phyloP scores from a whole-genome alignment of 257 asterid genomes.

The Solanum pimpinellifolium region DNA sequence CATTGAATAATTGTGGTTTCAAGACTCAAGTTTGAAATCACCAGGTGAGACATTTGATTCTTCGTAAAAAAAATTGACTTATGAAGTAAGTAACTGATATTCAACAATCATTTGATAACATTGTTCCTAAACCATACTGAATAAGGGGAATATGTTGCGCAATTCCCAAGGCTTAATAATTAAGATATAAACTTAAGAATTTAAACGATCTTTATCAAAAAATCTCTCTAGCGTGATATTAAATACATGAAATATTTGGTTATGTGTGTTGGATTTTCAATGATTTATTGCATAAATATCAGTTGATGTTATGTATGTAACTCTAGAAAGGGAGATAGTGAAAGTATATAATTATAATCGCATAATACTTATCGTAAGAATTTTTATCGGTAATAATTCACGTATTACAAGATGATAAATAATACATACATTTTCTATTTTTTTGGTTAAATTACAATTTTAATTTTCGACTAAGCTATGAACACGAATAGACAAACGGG shows the following conservation, averaged over 20 bases:
- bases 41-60: rapidly evolving
- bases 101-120: too few species aligned
- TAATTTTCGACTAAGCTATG: neutral
- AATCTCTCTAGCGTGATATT: neutral
- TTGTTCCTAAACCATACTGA: too few species aligned
- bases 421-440: neutral
- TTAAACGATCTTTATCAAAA: neutral
- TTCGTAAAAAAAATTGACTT: rapidly evolving
- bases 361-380: neutral
- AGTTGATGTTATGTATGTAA: neutral
- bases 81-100: too few species aligned
- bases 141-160: too few species aligned
- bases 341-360: neutral
- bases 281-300: too few species aligned
- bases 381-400: neutral
- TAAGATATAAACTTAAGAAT: neutral
- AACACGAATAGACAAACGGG: neutral
- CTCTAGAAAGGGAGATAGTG: too few species aligned
- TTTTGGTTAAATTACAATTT: neutral
- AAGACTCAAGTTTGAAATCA: too few species aligned
- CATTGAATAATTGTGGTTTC: too few species aligned
- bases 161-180: neutral
- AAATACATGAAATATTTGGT: neutral
- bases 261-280: rapidly evolving
- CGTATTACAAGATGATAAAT: neutral